Base-by-base conservation (phyloP, 2,329 filamentous ascomycete species). In the Ceratocystis ficicola region DNA sequence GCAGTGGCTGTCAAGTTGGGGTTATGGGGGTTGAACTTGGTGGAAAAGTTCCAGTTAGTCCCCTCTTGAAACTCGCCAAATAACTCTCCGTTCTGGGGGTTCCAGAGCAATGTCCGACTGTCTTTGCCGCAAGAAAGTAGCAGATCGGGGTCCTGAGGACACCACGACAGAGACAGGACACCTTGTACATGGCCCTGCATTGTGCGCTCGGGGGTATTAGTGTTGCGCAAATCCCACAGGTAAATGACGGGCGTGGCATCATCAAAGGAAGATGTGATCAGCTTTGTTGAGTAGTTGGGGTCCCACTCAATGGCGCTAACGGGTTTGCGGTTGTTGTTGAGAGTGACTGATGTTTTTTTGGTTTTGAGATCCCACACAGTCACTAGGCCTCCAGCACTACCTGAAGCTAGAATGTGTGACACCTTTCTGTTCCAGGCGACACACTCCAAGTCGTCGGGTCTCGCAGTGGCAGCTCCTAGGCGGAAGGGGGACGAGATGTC, bases 31-130 rank as follows among this genome's bases (percentile, higher is more conserved):
- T 96, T 92, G 82, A 95, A 97, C 69, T 87, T 84, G 4, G 94
- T 96, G 73, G 93, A 86, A 79, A 99, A 99, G 5, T 92, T 96
- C 93, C 94, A 99, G 76, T 97, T 99, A n/a, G 93, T 96, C 65
- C 95, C 92, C 72, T 96, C 90, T 3, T 93, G 92, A 73, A 97
- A 93, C 76, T 97, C 93, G 70, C 95, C 94, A 69, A 91, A 88
- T 12, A 84, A 81, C 73, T 94, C 85, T 64, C 93, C 93, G 2
- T 88, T 96, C 72, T 94, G 89, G 1, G 94, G 90, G 75, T 97
- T 97, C 94, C 95, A 99, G 68, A 94, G 86, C 68, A 99, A 83
- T 1, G 92, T 96, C 71, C 90, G 85, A 74, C 97, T 97, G 76
- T 99, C 94, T 77, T 97, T 97, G 70, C 94, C 95, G 70, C 88